Base-by-base conservation (phyloP, 2,329 filamentous ascomycete species). In the Exophiala spinifera region DNA sequence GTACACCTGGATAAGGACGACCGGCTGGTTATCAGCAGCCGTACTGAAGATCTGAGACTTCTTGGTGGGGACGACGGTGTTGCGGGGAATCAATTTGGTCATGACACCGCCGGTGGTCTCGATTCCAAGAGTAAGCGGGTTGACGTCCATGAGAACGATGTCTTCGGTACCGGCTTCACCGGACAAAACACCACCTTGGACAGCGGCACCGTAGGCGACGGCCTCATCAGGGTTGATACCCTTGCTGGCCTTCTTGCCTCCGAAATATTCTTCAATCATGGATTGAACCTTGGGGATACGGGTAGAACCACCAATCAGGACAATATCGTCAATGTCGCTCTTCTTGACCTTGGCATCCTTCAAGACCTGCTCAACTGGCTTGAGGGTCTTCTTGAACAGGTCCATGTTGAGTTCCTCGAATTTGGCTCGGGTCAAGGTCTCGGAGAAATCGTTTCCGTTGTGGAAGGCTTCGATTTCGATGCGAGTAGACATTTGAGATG, bases 391-490 rank as follows among this genome's bases (percentile, higher is more conserved):
- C 87, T 96, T 96, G 87, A 97, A 97, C 60, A 97, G 86, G 69
- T 97, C 92, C 67, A 91, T 91, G 88, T 97, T 97, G 68, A 97
- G 84, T 79, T 97, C 92, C 79, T 99, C 94, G 69, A 99, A 97
- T 84, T 97, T 97, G 82, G 94, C 94, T 67, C 92, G 89, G 74
- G 92, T 96, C 49, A 99, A 84, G 61, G 91, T 96, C 85, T 97
- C 92, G 46, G 91, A 96, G 82, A 97, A 96, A 76, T 97, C 94
- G 65, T 95, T 87, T 79, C 94, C 94, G 67, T 95, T 85, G 78
- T 89, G 88, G 88, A 99, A 95, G 65, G 89, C 87, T 76, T 99
- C 94, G 63, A 99, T 96, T 79, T 97, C 94, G 66, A 96, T 91
- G 66, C 89, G 88, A 64, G 89, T 89, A 63, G 88, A 91, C 86